Conservation (phyloP, 495 filamentous ascomycete species). For the Poronia punctata region DNA sequence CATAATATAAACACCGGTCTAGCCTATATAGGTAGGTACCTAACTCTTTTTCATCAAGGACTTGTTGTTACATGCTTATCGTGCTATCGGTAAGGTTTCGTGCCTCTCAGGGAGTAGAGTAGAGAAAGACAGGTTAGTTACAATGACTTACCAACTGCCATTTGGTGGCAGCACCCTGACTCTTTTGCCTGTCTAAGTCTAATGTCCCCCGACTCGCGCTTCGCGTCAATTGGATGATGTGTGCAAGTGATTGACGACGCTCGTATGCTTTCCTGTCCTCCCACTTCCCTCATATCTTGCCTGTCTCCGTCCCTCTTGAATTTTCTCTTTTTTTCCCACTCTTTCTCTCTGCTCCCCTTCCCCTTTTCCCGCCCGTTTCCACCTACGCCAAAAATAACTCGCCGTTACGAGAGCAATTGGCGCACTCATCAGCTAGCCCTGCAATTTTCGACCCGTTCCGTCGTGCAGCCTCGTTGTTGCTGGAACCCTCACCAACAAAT, state of each 20-base stretch:
- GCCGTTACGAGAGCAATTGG: constrained; percentile 8
- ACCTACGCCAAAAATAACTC: constrained; percentile 12
- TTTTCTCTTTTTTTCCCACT: constrained; percentile 8
- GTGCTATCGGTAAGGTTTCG: too few species aligned
- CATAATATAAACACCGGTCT: too few species aligned
- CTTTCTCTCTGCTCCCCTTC: too few species aligned
- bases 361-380: too few species aligned
- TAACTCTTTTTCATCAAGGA: too few species aligned
- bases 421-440: constrained; percentile 2
- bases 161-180: constrained; percentile 6
- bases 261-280: constrained; percentile 11
- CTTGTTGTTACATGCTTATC: too few species aligned
- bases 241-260: constrained; percentile 8
- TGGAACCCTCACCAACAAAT: constrained; percentile 14
- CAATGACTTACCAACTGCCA: not conserved
- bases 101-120: too few species aligned
- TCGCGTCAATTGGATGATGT: constrained; percentile 7
- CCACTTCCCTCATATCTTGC: constrained; percentile 13
- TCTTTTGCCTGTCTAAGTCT: constrained; percentile 6
- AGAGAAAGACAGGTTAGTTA: not conserved
- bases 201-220: constrained; percentile 13
- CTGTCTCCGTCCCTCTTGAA: constrained; percentile 17
- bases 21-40: too few species aligned
- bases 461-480: constrained; percentile 16
- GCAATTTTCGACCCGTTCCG: constrained; percentile 12